These are phyloP conservation scores for Pythium plurisporium DNA, from an alignment of 352 stramenopile genomes.

Conservation along the genomic window DNA sequence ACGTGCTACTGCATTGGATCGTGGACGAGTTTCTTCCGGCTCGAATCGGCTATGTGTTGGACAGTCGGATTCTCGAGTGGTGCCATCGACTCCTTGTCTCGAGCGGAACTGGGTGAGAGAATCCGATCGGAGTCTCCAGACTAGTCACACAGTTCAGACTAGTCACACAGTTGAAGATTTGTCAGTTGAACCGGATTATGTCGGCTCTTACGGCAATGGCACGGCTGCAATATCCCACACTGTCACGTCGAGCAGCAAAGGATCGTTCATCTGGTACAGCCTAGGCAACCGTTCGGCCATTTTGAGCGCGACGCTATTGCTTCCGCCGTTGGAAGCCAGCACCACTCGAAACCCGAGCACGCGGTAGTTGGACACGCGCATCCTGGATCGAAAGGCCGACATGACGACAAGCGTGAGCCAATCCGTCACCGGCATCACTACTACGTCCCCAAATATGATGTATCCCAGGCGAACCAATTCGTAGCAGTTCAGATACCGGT, in stretches of 20 bases:
- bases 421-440: constrained; percentile 6
- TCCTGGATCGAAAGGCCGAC: neutral
- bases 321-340: too few species aligned
- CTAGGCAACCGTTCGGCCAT: neutral
- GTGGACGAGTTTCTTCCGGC: too few species aligned
- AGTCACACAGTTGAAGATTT: too few species aligned
- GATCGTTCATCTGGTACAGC: constrained; percentile 1
- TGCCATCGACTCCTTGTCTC: too few species aligned
- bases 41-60: too few species aligned
- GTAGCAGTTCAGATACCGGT: neutral
- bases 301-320: too few species aligned
- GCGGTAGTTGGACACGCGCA: neutral
- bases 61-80: too few species aligned
- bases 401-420: constrained; percentile 20
- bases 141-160: too few species aligned
- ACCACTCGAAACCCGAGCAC: constrained; percentile 4
- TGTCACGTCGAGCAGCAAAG: neutral
- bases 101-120: too few species aligned
- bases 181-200: too few species aligned
- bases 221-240: constrained; percentile 3
- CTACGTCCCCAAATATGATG: neutral
- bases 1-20: too few species aligned
- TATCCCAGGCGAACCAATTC: neutral
- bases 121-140: too few species aligned
- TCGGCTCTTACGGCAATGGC: neutral